Conservation (phyloP, 1,284 basidiomycete species). For the Hemileia vastatrix region DNA sequence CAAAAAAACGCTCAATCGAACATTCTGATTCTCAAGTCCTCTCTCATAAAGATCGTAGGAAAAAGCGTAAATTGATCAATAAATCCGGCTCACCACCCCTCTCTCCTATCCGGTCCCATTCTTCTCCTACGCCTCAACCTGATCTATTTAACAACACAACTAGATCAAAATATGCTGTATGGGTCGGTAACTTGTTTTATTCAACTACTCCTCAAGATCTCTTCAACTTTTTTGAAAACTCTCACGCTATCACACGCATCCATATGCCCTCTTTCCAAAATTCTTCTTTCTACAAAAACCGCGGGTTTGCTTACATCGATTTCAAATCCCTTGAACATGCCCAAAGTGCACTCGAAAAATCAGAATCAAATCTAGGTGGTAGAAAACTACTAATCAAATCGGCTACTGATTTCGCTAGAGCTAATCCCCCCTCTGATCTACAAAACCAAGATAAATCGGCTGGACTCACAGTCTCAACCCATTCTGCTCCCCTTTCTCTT, state of each 20-base stretch:
- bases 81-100: neutral
- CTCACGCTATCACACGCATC: neutral
- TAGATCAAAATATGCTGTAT: slow-evolving; percentile 3
- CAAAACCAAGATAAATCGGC: neutral
- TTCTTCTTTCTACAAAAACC: neutral
- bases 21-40: neutral
- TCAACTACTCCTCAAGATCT: slow-evolving; percentile 7
- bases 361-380: slow-evolving; percentile 73
- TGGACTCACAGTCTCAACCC: neutral
- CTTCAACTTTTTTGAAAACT: neutral
- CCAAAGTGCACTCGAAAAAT: slow-evolving; percentile 61
- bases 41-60: slow-evolving; percentile 15
- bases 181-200: slow-evolving; percentile 15
- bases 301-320: slow-evolving; percentile 83
- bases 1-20: too few relatives aligned
- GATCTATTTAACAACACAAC: slow-evolving; percentile 3
- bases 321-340: slow-evolving; percentile 70
- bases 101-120: neutral
- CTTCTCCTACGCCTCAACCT: neutral
- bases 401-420: slow-evolving; percentile 46
- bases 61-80: slow-evolving; percentile 5
- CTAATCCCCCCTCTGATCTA: slow-evolving; percentile 5
- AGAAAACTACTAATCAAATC: slow-evolving; percentile 86
- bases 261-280: slow-evolving; percentile 3
- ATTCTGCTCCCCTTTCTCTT: slow-evolving; percentile 38